phyloP scores from a whole-genome alignment of 2,329 filamentous ascomycete genomes.

The Trichoderma koningiopsis region DNA sequence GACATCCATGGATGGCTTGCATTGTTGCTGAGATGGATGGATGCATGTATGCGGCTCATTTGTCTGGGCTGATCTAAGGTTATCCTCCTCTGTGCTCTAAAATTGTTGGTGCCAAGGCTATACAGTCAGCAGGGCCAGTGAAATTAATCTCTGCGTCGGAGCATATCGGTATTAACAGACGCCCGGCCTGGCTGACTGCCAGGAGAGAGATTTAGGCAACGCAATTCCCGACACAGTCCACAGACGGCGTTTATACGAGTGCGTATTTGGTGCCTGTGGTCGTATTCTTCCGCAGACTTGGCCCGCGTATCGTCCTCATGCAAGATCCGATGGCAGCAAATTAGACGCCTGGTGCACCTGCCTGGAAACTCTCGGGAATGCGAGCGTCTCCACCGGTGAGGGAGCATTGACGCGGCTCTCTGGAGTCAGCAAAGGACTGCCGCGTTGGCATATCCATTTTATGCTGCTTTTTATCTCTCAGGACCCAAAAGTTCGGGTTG shows the following conservation, averaged over 20 bases:
- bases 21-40: background rate
- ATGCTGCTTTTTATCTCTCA: background rate
- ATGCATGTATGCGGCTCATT: background rate
- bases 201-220: background rate
- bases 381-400: slow-evolving; percentile 6
- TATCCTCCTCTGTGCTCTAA: background rate
- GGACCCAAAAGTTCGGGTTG: background rate
- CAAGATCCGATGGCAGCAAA: slow-evolving; percentile 18
- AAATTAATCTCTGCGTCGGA: background rate
- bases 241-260: background rate
- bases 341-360: slow-evolving; percentile 5
- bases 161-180: background rate
- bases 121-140: background rate
- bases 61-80: background rate
- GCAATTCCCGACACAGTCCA: background rate
- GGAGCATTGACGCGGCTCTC: slow-evolving; percentile 11
- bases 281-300: background rate
- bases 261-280: background rate
- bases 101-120: background rate
- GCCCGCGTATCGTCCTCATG: slow-evolving; percentile 20
- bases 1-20: background rate
- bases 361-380: background rate
- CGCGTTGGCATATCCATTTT: background rate
- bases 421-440: slow-evolving; percentile 6
- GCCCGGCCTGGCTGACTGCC: background rate